Evolutionary conservation across 192 early-diverging fungal species (phyloP), one percentile per base, ranked within the genome.

Genomic region (Backusella liffmaniae): DNA sequence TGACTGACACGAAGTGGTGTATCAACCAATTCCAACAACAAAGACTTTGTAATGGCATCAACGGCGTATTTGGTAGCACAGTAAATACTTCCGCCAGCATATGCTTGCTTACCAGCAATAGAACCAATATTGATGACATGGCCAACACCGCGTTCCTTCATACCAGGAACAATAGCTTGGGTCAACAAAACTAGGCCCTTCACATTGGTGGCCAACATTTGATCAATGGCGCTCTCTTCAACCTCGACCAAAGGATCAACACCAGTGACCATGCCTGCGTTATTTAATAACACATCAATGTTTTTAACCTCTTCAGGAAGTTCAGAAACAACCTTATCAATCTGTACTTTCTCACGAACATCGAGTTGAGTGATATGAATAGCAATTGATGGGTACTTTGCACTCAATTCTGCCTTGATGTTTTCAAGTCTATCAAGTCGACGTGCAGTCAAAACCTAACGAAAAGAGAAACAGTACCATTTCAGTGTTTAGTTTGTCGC

Each of bases 241-340:
- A 80, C 77, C 12, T 79, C 77, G 15, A 75, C 53, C 21, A 82
- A 72, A 44, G 86, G 84, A 36, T 95, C 92, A 18, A 92, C 66
- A 7, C 96, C 94, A 77, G 94, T 73, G 0, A 89, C 94, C 53
- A 23, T 73, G 75, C 90, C 96, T 13, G 95, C 96, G 80, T 97
- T 97, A 88, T 98, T 97, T 10, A 98, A 91, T 23, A 98, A 83
- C 0, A 97, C 86, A 82, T 96, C 92, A 9, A 98, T 82, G 66
- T 85, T 79, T 6, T 88, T 79, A 73, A 92, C 86, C 1, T 81
- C 78, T 6, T 67, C 73, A 0, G 94, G 91, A 4, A 96, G 86
- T 23, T 32, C 76, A 1, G 73, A 44, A 7, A 93, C 69, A 3
- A 79, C 85, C 1, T 74, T 35, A 42, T 85, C 76, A 53, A 94